Base-by-base conservation (phyloP, 331 rosid genomes). In the Malus hybrid region DNA sequence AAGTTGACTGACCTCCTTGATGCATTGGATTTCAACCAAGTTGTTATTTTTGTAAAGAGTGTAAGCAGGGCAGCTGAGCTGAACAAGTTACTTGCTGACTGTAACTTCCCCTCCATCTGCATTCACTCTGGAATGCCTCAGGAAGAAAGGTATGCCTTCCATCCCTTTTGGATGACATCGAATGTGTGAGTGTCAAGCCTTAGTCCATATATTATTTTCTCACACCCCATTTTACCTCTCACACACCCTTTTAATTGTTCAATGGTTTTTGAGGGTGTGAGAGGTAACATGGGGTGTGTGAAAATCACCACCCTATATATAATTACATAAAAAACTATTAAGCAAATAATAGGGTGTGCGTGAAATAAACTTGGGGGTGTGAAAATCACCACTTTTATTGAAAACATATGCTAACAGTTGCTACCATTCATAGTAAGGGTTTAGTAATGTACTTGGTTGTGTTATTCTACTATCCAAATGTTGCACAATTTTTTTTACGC, bases 111-210 rank as follows among this genome's bases (percentile, higher is more conserved):
- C 34, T 94, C 99, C 24, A 91, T 94, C 85, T 90, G 97, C 74
- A 94, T 94, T 79, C 97, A 94, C 71, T 94, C 99, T 81, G 97
- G 99, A 82, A 94, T 94, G 99, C 81, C 97, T 24, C 99, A 94
- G 75, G 99, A 94, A 76, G 99, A 94, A 80, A 94, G 99, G 99
- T 94, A 67, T 68, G 90, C 55, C 6, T 19, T 71, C 48, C 11
- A 20, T 71, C 36, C n/a, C 52, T 28, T 12, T 30, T 53, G 7
- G 29, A 33, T 5, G 26, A 33, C 52, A 12, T 5, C 2, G 14
- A 20, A 36, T 30, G 75, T 10, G 33, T 7, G 16, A 71, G 34
- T 34, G 26, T 7, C 32, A 33, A 8, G 20, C 9, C 30, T 56
- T 20, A 3, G 1, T 26, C 11, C 18, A 13, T 62, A 28, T 62